A percentile compares a stretch with the other conserved stretches of the same genome.
phyloP scores from a whole-genome alignment of 306 rosid genomes.

The Morella rubra region DNA sequence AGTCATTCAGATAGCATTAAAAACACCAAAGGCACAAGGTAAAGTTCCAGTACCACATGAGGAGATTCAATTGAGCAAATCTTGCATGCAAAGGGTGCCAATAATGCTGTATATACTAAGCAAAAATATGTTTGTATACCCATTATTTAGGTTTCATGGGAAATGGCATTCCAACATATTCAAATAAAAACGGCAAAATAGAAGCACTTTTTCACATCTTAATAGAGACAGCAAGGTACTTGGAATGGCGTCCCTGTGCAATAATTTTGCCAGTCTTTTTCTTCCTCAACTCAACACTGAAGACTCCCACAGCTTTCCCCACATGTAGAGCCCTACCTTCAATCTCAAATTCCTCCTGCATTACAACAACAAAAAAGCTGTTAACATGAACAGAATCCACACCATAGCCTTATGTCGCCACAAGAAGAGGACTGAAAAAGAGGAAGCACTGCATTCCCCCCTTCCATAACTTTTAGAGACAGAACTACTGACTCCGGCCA shows the following conservation, averaged over 20 bases:
- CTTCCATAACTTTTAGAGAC: background rate
- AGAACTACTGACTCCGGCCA: background rate
- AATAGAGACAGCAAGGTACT: conserved; percentile 53
- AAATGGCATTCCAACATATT: background rate
- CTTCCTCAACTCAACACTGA: conserved; percentile 69
- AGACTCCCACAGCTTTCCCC: conserved; percentile 63
- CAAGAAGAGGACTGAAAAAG: background rate
- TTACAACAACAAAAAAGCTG: background rate
- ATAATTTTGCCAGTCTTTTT: conserved; percentile 65
- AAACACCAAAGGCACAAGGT: background rate
- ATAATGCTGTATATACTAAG: background rate
- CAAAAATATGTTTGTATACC: background rate
- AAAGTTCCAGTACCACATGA: background rate
- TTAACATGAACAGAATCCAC: background rate
- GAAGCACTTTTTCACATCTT: conserved; percentile 43
- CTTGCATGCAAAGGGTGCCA: background rate
- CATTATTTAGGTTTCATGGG: background rate
- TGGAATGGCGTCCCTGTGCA: conserved; percentile 84
- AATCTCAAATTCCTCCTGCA: conserved; percentile 74
- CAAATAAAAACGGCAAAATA: background rate
- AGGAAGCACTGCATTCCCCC: background rate
- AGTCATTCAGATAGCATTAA: background rate
- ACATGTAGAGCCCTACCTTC: conserved; percentile 60
- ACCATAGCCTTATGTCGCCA: background rate
- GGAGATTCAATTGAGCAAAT: background rate